Base-by-base conservation (phyloP, 2,329 filamentous ascomycete genomes). In the Calonectria naviculata region DNA sequence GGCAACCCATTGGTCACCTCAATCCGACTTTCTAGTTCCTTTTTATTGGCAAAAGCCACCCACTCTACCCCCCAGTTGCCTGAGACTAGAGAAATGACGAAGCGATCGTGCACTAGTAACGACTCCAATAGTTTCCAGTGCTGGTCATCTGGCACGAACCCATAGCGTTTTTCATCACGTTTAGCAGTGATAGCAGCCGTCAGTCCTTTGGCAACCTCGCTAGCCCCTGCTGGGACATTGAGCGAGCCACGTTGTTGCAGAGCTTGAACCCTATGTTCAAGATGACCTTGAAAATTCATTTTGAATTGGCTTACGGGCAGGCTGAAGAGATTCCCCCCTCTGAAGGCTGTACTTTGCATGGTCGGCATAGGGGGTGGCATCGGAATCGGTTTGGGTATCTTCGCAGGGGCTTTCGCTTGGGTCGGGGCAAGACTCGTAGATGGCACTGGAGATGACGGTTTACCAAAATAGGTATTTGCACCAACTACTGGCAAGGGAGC, bases 401-500 rank as follows among this genome's bases (percentile, higher is more conserved):
- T 62, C 13, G 47, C 26, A 19, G 58, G 28, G 12, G 56, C 52
- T 41, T 29, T 54, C 17, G 34, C 24, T 3, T 28, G 44, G 4
- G 49, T 52, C 6, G 64, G 17, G 6, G 46, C 62, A 29, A 24
- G 9, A 15, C n/a, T 28, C n/a, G 24, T n/a, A 5, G 41, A 28
- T 24, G 21, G 36, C 8, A 31, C 31, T 21, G 49, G 68, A 9
- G 46, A 13, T 54, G 68, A 17, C 56, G 73, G 10, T 41, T 73
- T 47, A 49, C 80, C 80, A 71, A 86, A 83, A 67, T 78, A 84
- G 2, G 83, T 85, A 58, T 84, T 81, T 21, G 83, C 75, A 44
- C 83, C 80, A 13, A 75, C 72, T 31, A 84, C 79, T 5, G 83
- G 83, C 68, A 81, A 72, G 10, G 81, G 82, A 1, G 71, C 71